These are phyloP conservation scores for Phytophthora boehmeriae DNA, from an alignment of 352 stramenopile genomes.

Conservation along the genomic window DNA sequence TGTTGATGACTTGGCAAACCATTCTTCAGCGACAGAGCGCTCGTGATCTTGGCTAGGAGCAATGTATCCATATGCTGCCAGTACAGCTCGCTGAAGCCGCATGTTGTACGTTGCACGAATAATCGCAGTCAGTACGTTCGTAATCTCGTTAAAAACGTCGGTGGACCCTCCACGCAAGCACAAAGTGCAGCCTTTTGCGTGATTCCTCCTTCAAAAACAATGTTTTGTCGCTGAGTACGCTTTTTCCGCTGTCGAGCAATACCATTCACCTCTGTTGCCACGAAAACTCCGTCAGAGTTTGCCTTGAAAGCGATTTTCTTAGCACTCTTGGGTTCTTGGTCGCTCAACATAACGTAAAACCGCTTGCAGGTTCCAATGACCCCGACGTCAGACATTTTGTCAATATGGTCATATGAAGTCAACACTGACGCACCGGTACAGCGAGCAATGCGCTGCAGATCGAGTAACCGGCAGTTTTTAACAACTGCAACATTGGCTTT, in stretches of 20 bases:
- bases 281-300: slow-evolving; percentile 28
- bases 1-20: slow-evolving; percentile 79
- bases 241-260: slow-evolving; percentile 43
- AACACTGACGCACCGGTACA: slow-evolving; percentile 79
- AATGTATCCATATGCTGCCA: slow-evolving; percentile 68
- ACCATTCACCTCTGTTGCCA: slow-evolving; percentile 17
- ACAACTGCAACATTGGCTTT: slow-evolving; percentile 83
- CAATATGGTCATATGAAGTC: slow-evolving; percentile 87
- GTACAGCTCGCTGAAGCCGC: slow-evolving; percentile 65
- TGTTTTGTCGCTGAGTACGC: slow-evolving; percentile 78
- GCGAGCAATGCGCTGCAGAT: slow-evolving; percentile 81
- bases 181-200: slow-evolving; percentile 80
- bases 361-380: slow-evolving; percentile 81
- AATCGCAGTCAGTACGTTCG: slow-evolving; percentile 57
- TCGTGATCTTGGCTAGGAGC: slow-evolving; percentile 53
- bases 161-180: slow-evolving; percentile 72
- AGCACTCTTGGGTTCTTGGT: slow-evolving; percentile 76
- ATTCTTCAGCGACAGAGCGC: slow-evolving; percentile 79
- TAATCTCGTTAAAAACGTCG: slow-evolving; percentile 75
- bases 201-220: slow-evolving; percentile 86
- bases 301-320: slow-evolving; percentile 54
- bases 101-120: slow-evolving; percentile 85
- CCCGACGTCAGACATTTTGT: slow-evolving; percentile 82
- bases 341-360: slow-evolving; percentile 87
- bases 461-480: slow-evolving; percentile 83